These are phyloP conservation scores for Meira nashicola DNA, from an alignment of 1,284 basidiomycete genomes.

Conservation along the genomic window DNA sequence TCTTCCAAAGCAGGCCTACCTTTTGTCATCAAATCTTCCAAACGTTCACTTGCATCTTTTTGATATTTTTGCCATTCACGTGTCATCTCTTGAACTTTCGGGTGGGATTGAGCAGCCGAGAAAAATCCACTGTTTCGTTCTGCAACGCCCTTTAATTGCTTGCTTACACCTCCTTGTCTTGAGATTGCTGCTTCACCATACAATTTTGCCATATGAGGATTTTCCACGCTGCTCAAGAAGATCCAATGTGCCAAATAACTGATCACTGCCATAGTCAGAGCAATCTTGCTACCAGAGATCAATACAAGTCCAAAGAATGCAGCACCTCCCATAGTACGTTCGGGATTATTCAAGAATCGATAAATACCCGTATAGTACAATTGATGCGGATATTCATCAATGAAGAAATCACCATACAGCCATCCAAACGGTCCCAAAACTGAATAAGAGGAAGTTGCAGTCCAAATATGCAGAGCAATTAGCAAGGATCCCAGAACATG, in stretches of 20 bases:
- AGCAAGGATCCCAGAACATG: slow-evolving; percentile 62
- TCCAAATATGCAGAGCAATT: slow-evolving; percentile 84
- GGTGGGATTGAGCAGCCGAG: slow-evolving; percentile 26
- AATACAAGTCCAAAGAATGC: slow-evolving; percentile 89
- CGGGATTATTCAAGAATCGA: slow-evolving; percentile 86
- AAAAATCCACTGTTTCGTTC: slow-evolving; percentile 63
- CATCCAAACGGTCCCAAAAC: slow-evolving; percentile 67
- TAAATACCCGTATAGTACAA: slow-evolving; percentile 96
- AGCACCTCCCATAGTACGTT: slow-evolving; percentile 80
- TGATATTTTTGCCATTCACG: slow-evolving; percentile 92
- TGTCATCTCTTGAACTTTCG: slow-evolving; percentile 75
- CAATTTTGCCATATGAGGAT: slow-evolving; percentile 89
- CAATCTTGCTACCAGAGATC: slow-evolving; percentile 81
- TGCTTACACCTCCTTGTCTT: slow-evolving; percentile 91
- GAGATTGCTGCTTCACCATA: slow-evolving; percentile 81
- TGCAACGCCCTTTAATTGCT: slow-evolving; percentile 88
- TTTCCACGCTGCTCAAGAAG: slow-evolving; percentile 52
- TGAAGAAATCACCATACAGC: slow-evolving; percentile 74
- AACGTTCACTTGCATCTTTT: slow-evolving; percentile 78
- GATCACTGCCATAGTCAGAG: slow-evolving; percentile 75
- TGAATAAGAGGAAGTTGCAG: slow-evolving; percentile 80
- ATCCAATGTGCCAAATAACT: slow-evolving; percentile 63
- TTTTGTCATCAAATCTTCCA: slow-evolving; percentile 86
- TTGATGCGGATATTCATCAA: slow-evolving; percentile 78
- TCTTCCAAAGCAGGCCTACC: slow-evolving; percentile 42